Evolutionary conservation across 2,329 filamentous ascomycete genomes (phyloP).

Genomic region (Penicillium corylophilum): DNA sequence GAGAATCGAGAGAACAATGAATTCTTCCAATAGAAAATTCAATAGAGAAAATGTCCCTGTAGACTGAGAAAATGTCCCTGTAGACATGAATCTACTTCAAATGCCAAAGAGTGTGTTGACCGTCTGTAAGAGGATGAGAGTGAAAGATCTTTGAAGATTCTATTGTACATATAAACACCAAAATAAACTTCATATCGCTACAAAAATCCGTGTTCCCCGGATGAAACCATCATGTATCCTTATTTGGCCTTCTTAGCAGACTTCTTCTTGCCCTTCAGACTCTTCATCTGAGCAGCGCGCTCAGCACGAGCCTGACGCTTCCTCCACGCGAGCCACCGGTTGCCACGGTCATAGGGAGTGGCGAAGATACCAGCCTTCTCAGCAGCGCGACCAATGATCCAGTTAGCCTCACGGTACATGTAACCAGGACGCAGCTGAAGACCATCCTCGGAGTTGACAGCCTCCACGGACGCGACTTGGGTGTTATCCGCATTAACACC

Average conservation of each 20-base stretch:
- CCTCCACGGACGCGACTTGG: slow-evolving; percentile 23
- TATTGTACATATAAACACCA: slow-evolving; percentile 37
- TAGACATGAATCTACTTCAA: not conserved
- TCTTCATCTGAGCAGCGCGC: slow-evolving; percentile 54
- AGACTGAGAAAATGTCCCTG: too few species aligned
- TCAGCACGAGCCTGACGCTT: slow-evolving; percentile 55
- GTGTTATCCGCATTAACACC: slow-evolving; percentile 25
- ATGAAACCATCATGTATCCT: slow-evolving; percentile 25
- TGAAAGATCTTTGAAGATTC: slow-evolving; percentile 12
- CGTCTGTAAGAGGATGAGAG: not conserved
- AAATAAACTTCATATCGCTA: slow-evolving; percentile 27
- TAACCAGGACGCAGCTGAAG: slow-evolving; percentile 55
- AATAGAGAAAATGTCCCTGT: too few species aligned
- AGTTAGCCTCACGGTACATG: slow-evolving; percentile 65
- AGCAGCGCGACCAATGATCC: slow-evolving; percentile 64
- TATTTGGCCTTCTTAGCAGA: slow-evolving; percentile 38
- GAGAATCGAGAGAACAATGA: too few species aligned
- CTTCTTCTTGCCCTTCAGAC: slow-evolving; percentile 51
- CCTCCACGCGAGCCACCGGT: slow-evolving; percentile 65
- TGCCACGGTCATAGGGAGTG: slow-evolving; percentile 55
- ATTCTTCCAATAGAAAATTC: not conserved
- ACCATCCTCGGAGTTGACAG: slow-evolving; percentile 27
- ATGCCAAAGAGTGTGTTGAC: not conserved
- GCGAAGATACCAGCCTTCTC: slow-evolving; percentile 61
- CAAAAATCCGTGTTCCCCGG: slow-evolving; percentile 21